Conservation (phyloP, 2,329 filamentous ascomycete species). For the Byssochlamys sp. region DNA sequence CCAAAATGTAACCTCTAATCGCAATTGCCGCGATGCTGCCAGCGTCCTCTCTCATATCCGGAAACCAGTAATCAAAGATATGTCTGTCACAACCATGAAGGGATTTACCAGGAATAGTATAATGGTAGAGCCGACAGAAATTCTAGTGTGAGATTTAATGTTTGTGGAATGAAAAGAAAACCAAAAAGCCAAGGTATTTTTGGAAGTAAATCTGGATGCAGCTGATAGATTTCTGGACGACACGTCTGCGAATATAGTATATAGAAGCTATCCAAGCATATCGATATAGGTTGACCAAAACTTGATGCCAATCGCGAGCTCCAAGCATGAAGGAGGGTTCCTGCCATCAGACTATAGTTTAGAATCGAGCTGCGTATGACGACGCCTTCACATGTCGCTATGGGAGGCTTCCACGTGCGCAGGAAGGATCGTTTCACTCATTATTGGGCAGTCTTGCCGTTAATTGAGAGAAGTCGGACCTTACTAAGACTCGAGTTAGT, state of each 20-base stretch:
- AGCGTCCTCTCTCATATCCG: not conserved
- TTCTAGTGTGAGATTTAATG: not conserved
- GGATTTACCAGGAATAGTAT: not conserved
- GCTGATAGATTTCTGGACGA: not conserved
- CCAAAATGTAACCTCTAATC: not conserved
- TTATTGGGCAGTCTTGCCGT: not conserved
- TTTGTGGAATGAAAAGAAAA: not conserved
- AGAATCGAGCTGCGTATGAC: not conserved
- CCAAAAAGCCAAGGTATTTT: not conserved
- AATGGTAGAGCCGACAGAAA: not conserved
- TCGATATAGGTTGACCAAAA: not conserved
- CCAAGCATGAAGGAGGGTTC: not conserved
- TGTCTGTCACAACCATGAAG: not conserved
- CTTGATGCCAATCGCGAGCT: not conserved
- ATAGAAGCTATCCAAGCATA: not conserved
- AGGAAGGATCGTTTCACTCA: not conserved
- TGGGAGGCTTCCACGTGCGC: not conserved
- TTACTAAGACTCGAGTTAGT: not conserved
- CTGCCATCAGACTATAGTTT: not conserved
- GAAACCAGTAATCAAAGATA: not conserved
- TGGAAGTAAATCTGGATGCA: not conserved
- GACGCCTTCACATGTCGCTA: not conserved
- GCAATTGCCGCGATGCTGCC: not conserved
- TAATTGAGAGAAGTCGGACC: not conserved
- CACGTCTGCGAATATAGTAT: not conserved